phyloP scores from a whole-genome alignment of 2,329 filamentous ascomycete genomes.

The Grosmannia penicillata region DNA sequence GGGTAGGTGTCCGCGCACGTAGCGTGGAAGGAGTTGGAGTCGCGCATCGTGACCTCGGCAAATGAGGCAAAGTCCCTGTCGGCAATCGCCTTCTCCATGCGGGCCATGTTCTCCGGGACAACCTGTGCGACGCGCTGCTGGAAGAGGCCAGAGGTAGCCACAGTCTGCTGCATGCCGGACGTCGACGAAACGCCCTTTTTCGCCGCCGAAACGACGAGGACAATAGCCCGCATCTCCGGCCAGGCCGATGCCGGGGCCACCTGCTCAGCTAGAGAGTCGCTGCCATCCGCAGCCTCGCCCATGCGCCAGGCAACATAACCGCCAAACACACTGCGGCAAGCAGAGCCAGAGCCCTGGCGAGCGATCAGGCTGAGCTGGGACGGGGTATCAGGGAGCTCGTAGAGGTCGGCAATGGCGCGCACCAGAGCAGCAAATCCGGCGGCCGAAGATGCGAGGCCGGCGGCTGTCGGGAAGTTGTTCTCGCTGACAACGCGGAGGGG shows the following conservation, averaged over 20 bases:
- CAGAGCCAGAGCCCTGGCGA: slow-evolving; percentile 85
- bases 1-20: slow-evolving; percentile 90
- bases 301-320: slow-evolving; percentile 93
- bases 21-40: slow-evolving; percentile 95
- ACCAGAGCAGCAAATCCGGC: slow-evolving; percentile 59
- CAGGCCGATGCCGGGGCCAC: slow-evolving; percentile 83
- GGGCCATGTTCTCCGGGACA: slow-evolving; percentile 31
- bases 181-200: slow-evolving; percentile 95
- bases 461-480: slow-evolving; percentile 98
- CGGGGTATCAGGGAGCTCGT: slow-evolving; percentile 66
- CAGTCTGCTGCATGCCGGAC: slow-evolving; percentile 93
- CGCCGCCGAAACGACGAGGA: slow-evolving; percentile 80
- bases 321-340: slow-evolving; percentile 84
- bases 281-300: slow-evolving; percentile 61
- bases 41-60: slow-evolving; percentile 84
- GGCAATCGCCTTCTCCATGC: slow-evolving; percentile 15
- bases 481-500: slow-evolving; percentile 80
- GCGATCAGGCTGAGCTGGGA: slow-evolving; percentile 80
- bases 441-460: slow-evolving; percentile 64
- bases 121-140: slow-evolving; percentile 57
- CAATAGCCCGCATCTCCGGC: slow-evolving; percentile 85
- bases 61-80: slow-evolving; percentile 70
- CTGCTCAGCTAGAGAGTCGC: slow-evolving; percentile 75
- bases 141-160: slow-evolving; percentile 82
- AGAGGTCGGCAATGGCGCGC: slow-evolving; percentile 80